phyloP scores from a whole-genome alignment of 768 basidiomycete species.

The Flagelloscypha sp. region DNA sequence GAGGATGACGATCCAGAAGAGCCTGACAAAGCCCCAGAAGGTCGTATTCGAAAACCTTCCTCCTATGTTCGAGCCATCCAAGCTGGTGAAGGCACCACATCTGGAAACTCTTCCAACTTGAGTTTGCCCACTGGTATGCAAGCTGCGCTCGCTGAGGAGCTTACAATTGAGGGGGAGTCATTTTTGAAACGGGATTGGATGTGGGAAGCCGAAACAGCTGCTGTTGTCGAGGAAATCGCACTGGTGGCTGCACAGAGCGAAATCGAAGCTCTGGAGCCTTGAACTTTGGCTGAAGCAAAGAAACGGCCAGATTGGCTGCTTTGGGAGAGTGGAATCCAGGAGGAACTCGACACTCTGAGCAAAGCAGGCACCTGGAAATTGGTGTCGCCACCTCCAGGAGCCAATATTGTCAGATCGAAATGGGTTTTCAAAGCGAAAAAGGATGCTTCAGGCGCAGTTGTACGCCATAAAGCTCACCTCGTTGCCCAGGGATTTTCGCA shows the following conservation, averaged over 20 bases:
- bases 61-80: no score
- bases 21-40: no score
- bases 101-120: no score
- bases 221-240: constrained; percentile 13
- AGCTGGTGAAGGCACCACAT: no score
- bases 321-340: constrained; percentile 2
- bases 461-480: constrained; percentile 15
- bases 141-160: constrained; percentile 4
- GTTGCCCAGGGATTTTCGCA: constrained; percentile 21
- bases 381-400: constrained; percentile 12
- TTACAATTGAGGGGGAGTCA: constrained; percentile 9
- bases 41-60: no score
- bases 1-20: no score
- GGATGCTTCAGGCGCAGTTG: constrained; percentile 13
- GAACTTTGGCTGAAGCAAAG: constrained; percentile 1
- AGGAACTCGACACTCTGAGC: constrained; percentile 7
- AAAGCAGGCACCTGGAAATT: constrained; percentile 16
- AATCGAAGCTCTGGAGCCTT: constrained; percentile 7
- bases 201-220: constrained; percentile 3
- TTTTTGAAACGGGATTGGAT: constrained; percentile 11
- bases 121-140: background rate
- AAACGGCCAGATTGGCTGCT: background rate
- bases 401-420: constrained; percentile 16
- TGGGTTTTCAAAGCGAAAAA: constrained; percentile 11
- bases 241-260: constrained; percentile 13